These are phyloP conservation scores for Coemansia aciculifera DNA, from an alignment of 192 early-diverging fungal species.

Conservation along the genomic window DNA sequence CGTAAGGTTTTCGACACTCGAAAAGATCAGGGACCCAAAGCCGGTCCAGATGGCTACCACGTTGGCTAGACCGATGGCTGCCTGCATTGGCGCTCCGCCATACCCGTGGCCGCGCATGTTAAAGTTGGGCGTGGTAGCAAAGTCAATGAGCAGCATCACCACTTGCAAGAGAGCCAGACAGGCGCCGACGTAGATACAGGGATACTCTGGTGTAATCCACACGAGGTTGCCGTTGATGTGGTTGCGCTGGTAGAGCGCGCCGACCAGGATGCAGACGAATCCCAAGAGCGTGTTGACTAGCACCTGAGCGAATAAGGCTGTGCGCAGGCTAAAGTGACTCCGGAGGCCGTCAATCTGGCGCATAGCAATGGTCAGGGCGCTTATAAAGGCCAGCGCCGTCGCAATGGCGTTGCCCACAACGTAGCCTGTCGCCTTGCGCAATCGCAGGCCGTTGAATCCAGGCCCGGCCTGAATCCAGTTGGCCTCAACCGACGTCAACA, in stretches of 20 bases:
- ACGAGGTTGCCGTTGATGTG: slow-evolving; percentile 26
- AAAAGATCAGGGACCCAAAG: slow-evolving; percentile 49
- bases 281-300: slow-evolving; percentile 43
- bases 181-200: slow-evolving; percentile 47
- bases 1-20: slow-evolving; percentile 28
- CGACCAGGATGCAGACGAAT: slow-evolving; percentile 34
- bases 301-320: slow-evolving; percentile 29
- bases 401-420: slow-evolving; percentile 48
- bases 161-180: slow-evolving; percentile 44
- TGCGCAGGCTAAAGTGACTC: slow-evolving; percentile 26
- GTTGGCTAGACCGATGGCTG: slow-evolving; percentile 43
- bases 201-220: slow-evolving; percentile 52
- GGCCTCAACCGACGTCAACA: slow-evolving; percentile 50
- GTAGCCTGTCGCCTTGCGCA: slow-evolving; percentile 45
- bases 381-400: slow-evolving; percentile 44
- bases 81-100: slow-evolving; percentile 44
- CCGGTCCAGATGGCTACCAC: slow-evolving; percentile 55
- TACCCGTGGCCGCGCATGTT: slow-evolving; percentile 46
- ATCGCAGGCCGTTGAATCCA: slow-evolving; percentile 29
- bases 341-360: slow-evolving; percentile 31
- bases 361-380: slow-evolving; percentile 36
- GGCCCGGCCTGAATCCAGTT: slow-evolving; percentile 46
- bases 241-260: slow-evolving; percentile 50
- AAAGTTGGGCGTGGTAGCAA: slow-evolving; percentile 42
- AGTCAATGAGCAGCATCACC: slow-evolving; percentile 32